A percentile compares a stretch with the other conserved stretches of the same genome.
Conservation (phyloP, 495 filamentous ascomycete species). For the Trypethelium eluteriae region DNA sequence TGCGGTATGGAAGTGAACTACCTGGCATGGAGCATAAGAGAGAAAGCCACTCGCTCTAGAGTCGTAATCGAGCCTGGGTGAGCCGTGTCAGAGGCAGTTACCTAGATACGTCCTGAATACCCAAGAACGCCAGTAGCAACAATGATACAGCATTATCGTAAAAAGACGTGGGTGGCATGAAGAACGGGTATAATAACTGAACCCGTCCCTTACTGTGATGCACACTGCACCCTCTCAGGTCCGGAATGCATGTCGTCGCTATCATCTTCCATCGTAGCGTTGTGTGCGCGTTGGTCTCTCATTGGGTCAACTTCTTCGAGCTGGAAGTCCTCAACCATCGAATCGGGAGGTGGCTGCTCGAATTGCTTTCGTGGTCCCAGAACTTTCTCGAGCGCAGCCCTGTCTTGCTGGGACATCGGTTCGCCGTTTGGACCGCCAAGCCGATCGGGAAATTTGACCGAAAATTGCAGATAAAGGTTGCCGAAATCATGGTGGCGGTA, state of each 20-base stretch:
- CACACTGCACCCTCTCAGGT: conserved; percentile 93
- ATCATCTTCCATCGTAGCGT: conserved; percentile 70
- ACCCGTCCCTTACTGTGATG: conserved; percentile 67
- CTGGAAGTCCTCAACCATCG: conserved; percentile 79
- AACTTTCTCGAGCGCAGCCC: conserved; percentile 62
- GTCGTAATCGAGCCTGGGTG: not conserved
- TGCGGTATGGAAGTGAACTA: not conserved
- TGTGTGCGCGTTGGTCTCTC: conserved; percentile 68
- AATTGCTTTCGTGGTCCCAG: conserved; percentile 63
- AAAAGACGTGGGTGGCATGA: not conserved
- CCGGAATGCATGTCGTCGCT: conserved; percentile 81
- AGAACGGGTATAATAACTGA: not conserved
- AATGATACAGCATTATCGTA: conserved; percentile 4
- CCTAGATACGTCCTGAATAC: conserved; percentile 2
- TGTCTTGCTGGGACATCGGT: conserved; percentile 48
- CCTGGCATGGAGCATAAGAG: not conserved
- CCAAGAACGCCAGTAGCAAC: conserved; percentile 5
- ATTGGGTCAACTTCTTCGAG: conserved; percentile 76
- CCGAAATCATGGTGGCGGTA: conserved; percentile 91
- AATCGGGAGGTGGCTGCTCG: conserved; percentile 59
- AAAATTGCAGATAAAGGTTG: conserved; percentile 96
- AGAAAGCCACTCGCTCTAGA: not conserved
- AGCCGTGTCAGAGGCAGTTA: not conserved
- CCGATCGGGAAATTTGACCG: conserved; percentile 79
- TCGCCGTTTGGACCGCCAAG: conserved; percentile 42